Base-by-base conservation (phyloP, 2,329 filamentous ascomycete genomes). In the Albophoma yamanashiensis region DNA sequence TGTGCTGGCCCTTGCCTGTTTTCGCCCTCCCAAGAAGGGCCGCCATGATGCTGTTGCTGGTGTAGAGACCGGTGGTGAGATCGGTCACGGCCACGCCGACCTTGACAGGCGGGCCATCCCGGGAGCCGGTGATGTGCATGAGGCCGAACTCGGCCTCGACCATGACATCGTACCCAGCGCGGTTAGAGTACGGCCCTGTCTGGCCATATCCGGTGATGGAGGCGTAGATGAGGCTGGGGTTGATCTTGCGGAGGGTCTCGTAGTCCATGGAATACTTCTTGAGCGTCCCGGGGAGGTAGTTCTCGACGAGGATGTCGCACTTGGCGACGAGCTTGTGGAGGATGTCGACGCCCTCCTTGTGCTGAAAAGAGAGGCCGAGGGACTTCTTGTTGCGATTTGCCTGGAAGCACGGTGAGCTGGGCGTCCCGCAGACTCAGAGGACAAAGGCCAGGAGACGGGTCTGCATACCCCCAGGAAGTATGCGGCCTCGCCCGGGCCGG, bases 81-180 rank as follows among this genome's bases (percentile, higher is more conserved):
- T 99, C 94, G 0, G 94, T 97, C 4, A 99, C 94, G 2, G 94
- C 94, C 3, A 99, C 94, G 22, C 94, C 94, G 2, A 99, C 94
- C 76, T 99, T 99, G 45, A 97, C 94, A 0, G 94, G 94, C 1
- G 92, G 89, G 0, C 93, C 92, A 67, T 96, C 89, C 60, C 92
- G 83, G 62, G 84, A 83, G 39, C 94, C 94, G 0, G 94, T 99
- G 67, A 99, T 97, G 75, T 99, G 94, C 94, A 99, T 99, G 60
- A 99, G 77, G 0, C 94, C 94, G 76, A 99, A 92, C 72, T 97
- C 94, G 62, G 94, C 94, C 78, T 99, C 94, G 14, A 99, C 93
- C 93, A 99, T 99, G 66, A 99, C 94, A 74, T 99, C 94, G 79
- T 99, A 99, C 5, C 94, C 94, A 4, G 94, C 92, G 17, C 94